Percentiles rank a stretch among this genome's conserved stretches.
phyloP scores from a whole-genome alignment of 371 early-diverging fungal genomes.

The Mucor velutinosus region DNA sequence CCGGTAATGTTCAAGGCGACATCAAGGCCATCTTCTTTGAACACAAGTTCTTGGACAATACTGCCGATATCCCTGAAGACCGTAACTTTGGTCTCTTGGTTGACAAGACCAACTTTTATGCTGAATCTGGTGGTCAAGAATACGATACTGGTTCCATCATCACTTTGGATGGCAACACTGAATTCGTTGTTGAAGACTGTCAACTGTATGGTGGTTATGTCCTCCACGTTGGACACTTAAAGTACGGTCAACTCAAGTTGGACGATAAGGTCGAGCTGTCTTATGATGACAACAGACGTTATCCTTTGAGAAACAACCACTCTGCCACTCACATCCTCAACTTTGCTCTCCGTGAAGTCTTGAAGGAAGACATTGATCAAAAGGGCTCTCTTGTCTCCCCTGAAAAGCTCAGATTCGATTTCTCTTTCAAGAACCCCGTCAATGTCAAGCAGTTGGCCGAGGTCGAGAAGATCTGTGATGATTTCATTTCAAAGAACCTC shows the following conservation, averaged over 20 bases:
- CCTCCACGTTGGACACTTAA: conserved; percentile 94
- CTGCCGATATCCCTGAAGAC: conserved; percentile 55
- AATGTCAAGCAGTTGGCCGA: conserved; percentile 79
- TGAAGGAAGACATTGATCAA: conserved; percentile 86
- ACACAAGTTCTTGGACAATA: conserved; percentile 54
- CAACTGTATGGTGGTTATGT: conserved; percentile 97
- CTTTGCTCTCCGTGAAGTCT: conserved; percentile 87
- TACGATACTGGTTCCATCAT: conserved; percentile 96
- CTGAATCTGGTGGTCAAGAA: conserved; percentile 99
- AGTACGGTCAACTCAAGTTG: conserved; percentile 79
- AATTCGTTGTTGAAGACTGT: conserved; percentile 94
- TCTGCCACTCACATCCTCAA: conserved; percentile 98
- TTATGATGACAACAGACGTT: conserved; percentile 91
- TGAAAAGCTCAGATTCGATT: conserved; percentile 98
- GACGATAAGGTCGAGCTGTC: conserved; percentile 75
- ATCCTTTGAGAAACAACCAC: conserved; percentile 95
- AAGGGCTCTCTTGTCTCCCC: conserved; percentile 98
- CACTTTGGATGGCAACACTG: conserved; percentile 76
- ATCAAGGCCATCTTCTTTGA: conserved; percentile 76
- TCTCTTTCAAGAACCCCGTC: conserved; percentile 79
- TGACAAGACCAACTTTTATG: conserved; percentile 98
- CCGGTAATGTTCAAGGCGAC: conserved; percentile 66
- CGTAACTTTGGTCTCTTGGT: conserved; percentile 86
- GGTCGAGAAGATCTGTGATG: conserved; percentile 85
- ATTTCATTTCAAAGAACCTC: conserved; percentile 76